Evolutionary conservation across 495 filamentous ascomycete species (phyloP).

Genomic region (Monascus purpureus): DNA sequence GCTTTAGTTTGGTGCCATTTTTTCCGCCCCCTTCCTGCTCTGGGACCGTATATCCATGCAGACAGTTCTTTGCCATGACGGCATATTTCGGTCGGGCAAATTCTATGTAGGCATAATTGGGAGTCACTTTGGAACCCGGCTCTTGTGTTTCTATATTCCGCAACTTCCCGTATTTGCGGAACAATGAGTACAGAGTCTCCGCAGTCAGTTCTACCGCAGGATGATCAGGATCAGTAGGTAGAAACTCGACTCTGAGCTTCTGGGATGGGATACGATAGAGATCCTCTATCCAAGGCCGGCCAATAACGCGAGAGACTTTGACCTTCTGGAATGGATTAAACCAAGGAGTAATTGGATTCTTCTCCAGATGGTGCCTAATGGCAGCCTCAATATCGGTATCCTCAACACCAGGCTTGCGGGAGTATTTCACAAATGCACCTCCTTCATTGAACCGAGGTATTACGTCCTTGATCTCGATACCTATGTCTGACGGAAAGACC

Average conservation of each 20-base stretch:
- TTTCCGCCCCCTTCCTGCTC: constrained; percentile 58
- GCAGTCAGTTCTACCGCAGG: constrained; percentile 66
- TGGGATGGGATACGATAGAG: constrained; percentile 67
- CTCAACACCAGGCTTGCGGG: constrained; percentile 36
- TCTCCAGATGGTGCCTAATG: constrained; percentile 40
- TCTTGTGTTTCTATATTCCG: constrained; percentile 66
- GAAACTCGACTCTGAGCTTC: constrained; percentile 69
- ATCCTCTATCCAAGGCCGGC: constrained; percentile 92
- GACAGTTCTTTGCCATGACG: constrained; percentile 81
- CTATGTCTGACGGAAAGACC: constrained; percentile 41
- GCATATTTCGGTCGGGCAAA: constrained; percentile 56
- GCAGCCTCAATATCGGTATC: constrained; percentile 43
- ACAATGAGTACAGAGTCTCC: constrained; percentile 75
- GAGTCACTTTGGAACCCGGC: constrained; percentile 67
- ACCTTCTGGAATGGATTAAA: constrained; percentile 72
- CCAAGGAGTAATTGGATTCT: constrained; percentile 71
- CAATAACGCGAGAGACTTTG: constrained; percentile 54
- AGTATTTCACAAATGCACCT: constrained; percentile 85
- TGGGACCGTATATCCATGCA: constrained; percentile 67
- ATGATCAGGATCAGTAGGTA: constrained; percentile 48
- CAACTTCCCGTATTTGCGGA: constrained; percentile 81
- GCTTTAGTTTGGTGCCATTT: constrained; percentile 54
- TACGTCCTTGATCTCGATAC: constrained; percentile 64
- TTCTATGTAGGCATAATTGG: constrained; percentile 65
- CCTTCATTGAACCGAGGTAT: constrained; percentile 79